Evolutionary conservation across 139 green algal genomes (phyloP).

Genomic region (Edaphochlamys debaryana): DNA sequence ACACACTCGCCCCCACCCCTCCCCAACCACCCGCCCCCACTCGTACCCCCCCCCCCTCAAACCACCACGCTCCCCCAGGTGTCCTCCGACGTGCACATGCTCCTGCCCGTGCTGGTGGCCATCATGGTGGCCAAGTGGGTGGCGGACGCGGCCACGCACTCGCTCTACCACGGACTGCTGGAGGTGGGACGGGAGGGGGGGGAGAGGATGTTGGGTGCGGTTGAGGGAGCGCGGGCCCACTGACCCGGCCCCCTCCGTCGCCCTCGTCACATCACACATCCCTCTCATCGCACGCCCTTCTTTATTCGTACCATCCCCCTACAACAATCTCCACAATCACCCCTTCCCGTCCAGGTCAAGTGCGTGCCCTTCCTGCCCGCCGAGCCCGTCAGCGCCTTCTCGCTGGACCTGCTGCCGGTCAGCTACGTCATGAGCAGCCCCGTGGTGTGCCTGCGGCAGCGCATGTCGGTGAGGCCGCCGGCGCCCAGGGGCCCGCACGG

Average conservation of each 20-base stretch:
- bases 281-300: too few relatives aligned
- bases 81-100: conserved; percentile 88
- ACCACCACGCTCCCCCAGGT: conserved; percentile 46
- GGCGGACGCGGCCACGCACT: conserved; percentile 78
- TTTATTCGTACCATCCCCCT: too few relatives aligned
- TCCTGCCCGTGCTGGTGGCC: conserved; percentile 87
- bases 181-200: conserved; percentile 64
- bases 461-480: conserved; percentile 24
- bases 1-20: too few relatives aligned
- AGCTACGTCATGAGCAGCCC: conserved; percentile 71
- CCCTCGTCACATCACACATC: too few relatives aligned
- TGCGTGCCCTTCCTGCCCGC: conserved; percentile 85
- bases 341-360: too few relatives aligned
- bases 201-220: too few relatives aligned
- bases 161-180: conserved; percentile 87
- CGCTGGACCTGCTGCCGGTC: conserved; percentile 75
- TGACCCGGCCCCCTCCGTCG: too few relatives aligned
- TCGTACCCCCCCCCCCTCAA: too few relatives aligned
- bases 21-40: too few relatives aligned
- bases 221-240: too few relatives aligned
- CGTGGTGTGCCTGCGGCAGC: conserved; percentile 69
- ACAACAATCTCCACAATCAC: too few relatives aligned
- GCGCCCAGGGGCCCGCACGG: too few relatives aligned
- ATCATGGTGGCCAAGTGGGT: conserved; percentile 89
- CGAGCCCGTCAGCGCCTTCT: conserved; percentile 59